Evolutionary conservation across 2,329 filamentous ascomycete genomes (phyloP), one percentile per base, ranked within the genome.

Genomic region (Chrysoporthe austroafricana): DNA sequence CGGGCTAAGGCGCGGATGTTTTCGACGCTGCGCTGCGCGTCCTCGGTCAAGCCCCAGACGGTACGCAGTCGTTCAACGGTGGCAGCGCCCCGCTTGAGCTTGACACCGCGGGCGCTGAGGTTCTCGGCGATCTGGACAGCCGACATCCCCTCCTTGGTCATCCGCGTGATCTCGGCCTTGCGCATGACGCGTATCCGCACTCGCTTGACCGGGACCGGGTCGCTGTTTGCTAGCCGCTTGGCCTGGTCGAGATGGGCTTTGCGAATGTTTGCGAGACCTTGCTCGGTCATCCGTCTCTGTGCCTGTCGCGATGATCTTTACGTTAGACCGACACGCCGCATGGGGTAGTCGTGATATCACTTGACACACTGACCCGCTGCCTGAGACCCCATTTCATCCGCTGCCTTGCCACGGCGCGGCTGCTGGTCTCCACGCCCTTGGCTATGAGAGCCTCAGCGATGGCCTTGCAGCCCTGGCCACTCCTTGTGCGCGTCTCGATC

Each of bases 151-250:
- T 64, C 64, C 18, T 62, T 62, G 2, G 57, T 69, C 68, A 69
- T 69, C 32, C 65, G 62, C n/a, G 52, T 58, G 52, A 69, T 64
- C 57, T 69, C 68, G 32, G 68, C 65, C 44, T 67, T 64, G 43
- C 65, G 68, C 65, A 67, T 58, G 9, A 64, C 62, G 26, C 62
- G 62, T 11, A 67, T 46, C 5, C 68, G 65, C n/a, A 60, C 65
- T 16, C 58, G 36, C 26, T 60, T 59, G n/a, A 43, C 36, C 32
- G 65, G 65, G 34, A 59, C 50, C 4, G 57, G 68, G 50, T 59
- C 58, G 43, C 44, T 65, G 58, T 62, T 65, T 34, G 68, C 52
- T 21, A 56, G 43, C 9, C 65, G 62, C 44, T 64, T 57, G 18
- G 61, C 58, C 14, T 57, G 57, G 1, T 69, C 68, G 46, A 64